Base-by-base conservation (phyloP, 176 grass and related monocot genomes). In the Zea luxurians region DNA sequence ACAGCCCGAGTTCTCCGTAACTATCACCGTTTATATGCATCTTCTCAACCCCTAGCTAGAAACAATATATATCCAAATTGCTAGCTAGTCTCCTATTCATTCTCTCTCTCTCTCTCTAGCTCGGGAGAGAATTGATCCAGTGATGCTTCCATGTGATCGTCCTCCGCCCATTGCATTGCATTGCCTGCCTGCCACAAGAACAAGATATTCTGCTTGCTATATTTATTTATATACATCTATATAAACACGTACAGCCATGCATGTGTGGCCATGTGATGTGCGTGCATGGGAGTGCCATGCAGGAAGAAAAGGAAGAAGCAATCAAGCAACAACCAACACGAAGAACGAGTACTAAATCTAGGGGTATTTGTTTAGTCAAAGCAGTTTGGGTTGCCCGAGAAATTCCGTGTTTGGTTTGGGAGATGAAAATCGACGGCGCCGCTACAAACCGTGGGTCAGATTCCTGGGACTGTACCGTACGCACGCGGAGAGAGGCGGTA, bases 321-420 rank as follows among this genome's bases (percentile, higher is more conserved):
- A n/a, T n/a, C n/a, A n/a, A n/a, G 15, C 53, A 1, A 27, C 27
- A 27, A n/a, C 6, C 53, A 8, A 3, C 53, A n/a, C 52, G 52
- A 7, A 54, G 52, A 54, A 4, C 50, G 13, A 16, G 13, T n/a
- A 55, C 13, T 17, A n/a, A 27, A 27, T 27, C 27, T n/a, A 55
- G 50, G n/a, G 11, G 4, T 2, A 3, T 61, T 68, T 62, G 61
- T 71, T 37, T 55, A 18, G 41, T 16, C 11, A 37, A 74, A 61
- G 2, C 70, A 48, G 63, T 78, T 78, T 42, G 61, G 61, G 20
- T 50, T 9, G 44, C 8, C 15, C 27, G 27, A 64, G 7, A 70
- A 66, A 80, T 75, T 68, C 70, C 17, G 63, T 81, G 84, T 75
- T 63, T 62, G 53, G 84, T 80, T 62, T 81, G 36, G 84, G 82